A percentile compares a stretch with the other conserved stretches of the same genome.
phyloP scores from a whole-genome alignment of 208 protist genomes.

The Trypanosoma rangeli region DNA sequence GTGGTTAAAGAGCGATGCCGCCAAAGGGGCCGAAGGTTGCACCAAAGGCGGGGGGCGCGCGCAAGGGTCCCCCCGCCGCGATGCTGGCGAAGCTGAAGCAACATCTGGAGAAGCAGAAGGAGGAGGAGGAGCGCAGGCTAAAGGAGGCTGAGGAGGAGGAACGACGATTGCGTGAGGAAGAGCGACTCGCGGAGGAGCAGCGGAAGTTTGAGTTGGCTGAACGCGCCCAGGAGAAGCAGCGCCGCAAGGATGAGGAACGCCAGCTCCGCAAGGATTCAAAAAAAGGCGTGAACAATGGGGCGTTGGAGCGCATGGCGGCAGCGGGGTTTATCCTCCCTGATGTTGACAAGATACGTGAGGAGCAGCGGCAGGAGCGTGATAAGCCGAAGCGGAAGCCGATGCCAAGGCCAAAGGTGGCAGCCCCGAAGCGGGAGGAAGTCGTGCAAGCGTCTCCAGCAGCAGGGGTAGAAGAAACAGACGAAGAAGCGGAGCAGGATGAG shows the following conservation, averaged over 20 bases:
- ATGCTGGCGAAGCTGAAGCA: conserved; percentile 91
- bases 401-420: conserved; percentile 32
- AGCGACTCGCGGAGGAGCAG: conserved; percentile 82
- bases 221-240: conserved; percentile 63
- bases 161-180: conserved; percentile 76
- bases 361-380: conserved; percentile 56
- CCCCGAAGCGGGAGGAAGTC: neutral
- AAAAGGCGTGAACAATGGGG: conserved; percentile 40
- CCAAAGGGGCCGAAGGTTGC: conserved; percentile 76
- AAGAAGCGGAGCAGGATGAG: conserved; percentile 33
- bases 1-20: conserved; percentile 55
- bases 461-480: conserved; percentile 19
- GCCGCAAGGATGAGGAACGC: conserved; percentile 82
- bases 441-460: conserved; percentile 16
- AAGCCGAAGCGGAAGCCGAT: conserved; percentile 36
- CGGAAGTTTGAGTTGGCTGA: conserved; percentile 85
- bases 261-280: conserved; percentile 58
- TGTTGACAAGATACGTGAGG: conserved; percentile 73
- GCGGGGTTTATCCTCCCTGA: conserved; percentile 85
- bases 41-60: conserved; percentile 61
- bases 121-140: conserved; percentile 78
- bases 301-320: conserved; percentile 76
- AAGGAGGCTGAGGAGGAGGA: conserved; percentile 82
- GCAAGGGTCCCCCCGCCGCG: conserved; percentile 73
- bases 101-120: conserved; percentile 88